Evolutionary conservation across 2,329 filamentous ascomycete genomes (phyloP).

Genomic region (Phoma sp.): DNA sequence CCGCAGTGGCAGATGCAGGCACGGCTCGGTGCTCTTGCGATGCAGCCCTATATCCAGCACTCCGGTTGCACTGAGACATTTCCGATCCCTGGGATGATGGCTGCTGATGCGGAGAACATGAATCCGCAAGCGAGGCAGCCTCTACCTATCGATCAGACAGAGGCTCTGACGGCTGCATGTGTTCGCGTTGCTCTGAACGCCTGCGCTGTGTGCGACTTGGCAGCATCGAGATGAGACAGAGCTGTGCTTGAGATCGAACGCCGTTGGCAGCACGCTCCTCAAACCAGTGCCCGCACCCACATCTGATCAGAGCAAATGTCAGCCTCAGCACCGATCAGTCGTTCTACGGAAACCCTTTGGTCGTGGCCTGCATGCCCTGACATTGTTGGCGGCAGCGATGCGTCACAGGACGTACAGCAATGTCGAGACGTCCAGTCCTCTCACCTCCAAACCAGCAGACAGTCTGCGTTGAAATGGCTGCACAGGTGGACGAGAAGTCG

Average conservation of each 20-base stretch:
- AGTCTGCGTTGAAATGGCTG: background rate
- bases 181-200: slow-evolving; percentile 2
- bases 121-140: slow-evolving; percentile 4
- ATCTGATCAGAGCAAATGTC: background rate
- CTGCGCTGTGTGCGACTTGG: background rate
- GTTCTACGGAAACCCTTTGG: background rate
- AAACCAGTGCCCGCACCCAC: background rate
- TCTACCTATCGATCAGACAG: slow-evolving; percentile 11
- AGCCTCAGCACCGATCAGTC: slow-evolving; percentile 8
- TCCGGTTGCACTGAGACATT: slow-evolving; percentile 15
- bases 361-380: background rate
- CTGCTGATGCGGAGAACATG: slow-evolving; percentile 13
- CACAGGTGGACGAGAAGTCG: slow-evolving; percentile 33
- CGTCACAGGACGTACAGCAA: slow-evolving; percentile 6
- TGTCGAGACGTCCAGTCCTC: background rate
- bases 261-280: background rate
- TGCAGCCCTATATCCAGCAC: slow-evolving; percentile 13
- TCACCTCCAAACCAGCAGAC: slow-evolving; percentile 8
- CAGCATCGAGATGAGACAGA: too few relatives aligned
- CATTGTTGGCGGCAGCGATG: slow-evolving; percentile 1
- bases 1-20: slow-evolving; percentile 22
- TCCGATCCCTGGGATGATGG: slow-evolving; percentile 13
- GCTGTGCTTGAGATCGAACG: too few relatives aligned
- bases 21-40: slow-evolving; percentile 6
- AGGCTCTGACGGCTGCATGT: slow-evolving; percentile 7